Evolutionary conservation across 441 rosid species (phyloP), one percentile per base, ranked within the genome.

Genomic region (Sinapis alba): DNA sequence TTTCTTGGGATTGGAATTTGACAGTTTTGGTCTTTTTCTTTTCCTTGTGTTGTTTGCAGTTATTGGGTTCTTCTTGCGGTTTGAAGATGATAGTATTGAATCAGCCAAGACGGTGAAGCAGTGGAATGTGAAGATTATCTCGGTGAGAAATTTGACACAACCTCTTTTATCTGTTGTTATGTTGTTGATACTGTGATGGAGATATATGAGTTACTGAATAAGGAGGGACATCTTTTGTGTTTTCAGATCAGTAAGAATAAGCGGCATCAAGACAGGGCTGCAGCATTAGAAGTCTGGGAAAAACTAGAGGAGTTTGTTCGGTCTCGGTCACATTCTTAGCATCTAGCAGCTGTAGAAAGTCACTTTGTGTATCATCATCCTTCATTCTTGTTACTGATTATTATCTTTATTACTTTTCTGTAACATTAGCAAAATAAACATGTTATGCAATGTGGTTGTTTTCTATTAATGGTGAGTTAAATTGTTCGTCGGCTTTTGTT

Each of bases 221-320:
- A n/a, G 2, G 9, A 5, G 15, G 56, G 57, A 43, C 54, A 6
- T 50, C 9, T 69, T 34, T 1, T 59, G 26, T 71, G 9, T 23
- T 76, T 63, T 84, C 91, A 93, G 99, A 93, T 93, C 58, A 95
- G 99, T 86, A 93, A 93, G 86, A 93, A 95, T 65, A 93, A 93
- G 86, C 81, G 98, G 32, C 98, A 96, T 81, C 97, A 91, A 74
- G 99, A 96, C 69, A 84, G 97, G 53, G 92, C 98, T 62, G 99
- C 98, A 13, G 98, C 97, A 6, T 81, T 96, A 83, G 97, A 96
- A 87, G 97, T 95, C 76, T 93, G 97, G 99, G 96, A 93, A 78
- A 84, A 90, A 79, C 85, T 93, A 2, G 97, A 93, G 83, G 96
- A 90, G 73, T 93, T 95, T 82, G 89, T 95, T 63, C 92, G 92